Evolutionary conservation across 495 filamentous ascomycete genomes (phyloP), one percentile per base, ranked within the genome.

Genomic region (Aspergillus asperescens): DNA sequence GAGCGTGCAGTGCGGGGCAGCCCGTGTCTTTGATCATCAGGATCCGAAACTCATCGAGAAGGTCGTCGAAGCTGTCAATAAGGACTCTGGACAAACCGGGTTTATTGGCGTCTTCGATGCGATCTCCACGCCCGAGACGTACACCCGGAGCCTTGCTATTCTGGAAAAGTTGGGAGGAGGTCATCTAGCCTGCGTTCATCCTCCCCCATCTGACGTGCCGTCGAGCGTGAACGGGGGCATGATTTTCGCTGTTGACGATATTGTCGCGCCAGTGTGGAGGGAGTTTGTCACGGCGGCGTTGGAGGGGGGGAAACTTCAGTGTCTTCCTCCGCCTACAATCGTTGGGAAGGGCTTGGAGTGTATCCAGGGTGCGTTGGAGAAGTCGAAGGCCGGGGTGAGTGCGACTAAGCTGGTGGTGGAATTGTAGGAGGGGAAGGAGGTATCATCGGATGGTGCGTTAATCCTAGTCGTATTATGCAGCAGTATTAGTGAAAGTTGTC

Each of bases 191-290:
- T 15, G 5, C 5, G 51, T 54, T 10, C 51, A 54, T n/a, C 51
- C 51, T 3, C 51, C 51, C n/a, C 51, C 51, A 1, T 23, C 31
- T 10, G 51, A 41, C 2, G 31, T 54, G 1, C 51, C 51, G 1
- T 58, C 29, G n/a, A 73, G 70, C 50, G 66, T 77, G 20, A 72
- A 63, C 48, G 57, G 63, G 1, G 64, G 70, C 15, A 68, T 73
- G 71, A 73, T 75, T 38, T 75, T 75, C 52, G 69, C 66, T n/a
- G 67, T 73, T 27, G 67, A 73, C 31, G 74, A 77, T 45, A 55
- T 71, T 37, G 64, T 66, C 7, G 65, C 63, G 8, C 65, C 69
- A 0, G 57, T 77, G 25, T 79, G 66, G 62, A 59, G 51, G 47
- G 63, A 77, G 4, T 48, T 31, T 48, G 51, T 54, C 3, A 48